Base-by-base conservation (phyloP, 2,329 filamentous ascomycete species). In the Alternaria sp. region DNA sequence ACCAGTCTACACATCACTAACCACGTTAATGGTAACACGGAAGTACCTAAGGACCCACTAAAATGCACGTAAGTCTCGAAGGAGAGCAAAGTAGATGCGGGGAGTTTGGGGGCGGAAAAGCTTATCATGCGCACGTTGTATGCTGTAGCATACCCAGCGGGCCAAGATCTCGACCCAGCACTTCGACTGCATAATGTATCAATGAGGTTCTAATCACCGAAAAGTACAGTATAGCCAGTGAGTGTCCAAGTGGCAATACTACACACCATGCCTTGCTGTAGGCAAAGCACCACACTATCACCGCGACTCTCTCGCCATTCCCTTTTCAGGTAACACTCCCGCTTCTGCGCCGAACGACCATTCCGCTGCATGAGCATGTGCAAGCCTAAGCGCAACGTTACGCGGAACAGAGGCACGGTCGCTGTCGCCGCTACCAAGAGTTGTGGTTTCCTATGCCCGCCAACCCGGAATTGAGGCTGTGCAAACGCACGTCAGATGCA, bases 101-200 rank as follows among this genome's bases (percentile, higher is more conserved):
- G 67, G 65, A 56, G 25, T 51, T 67, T 65, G 67, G 68, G 67
- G 67, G 63, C 67, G 58, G 59, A 53, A 64, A 66, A 59, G 67
- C 61, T 67, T 63, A 62, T 57, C 28, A 57, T 44, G 47, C 56
- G 50, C 57, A 59, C 61, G 43, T 58, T 45, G 63, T 62, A 26
- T 46, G 32, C 59, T 26, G 63, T 62, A 26, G 46, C 45, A 51
- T 26, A 55, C 50, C 59, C 28, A 15, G 49, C 49, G 28, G 15
- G 21, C 6, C 40, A 21, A 15, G 10, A 30, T 17, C 21, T 23
- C 17, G 6, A 12, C 21, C 10, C 13, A 21, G 26, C 26, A 32
- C n/a, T 47, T 23, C 25, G 17, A 21, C 17, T 30, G 25, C 43
- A 56, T 30, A 7, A 30, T 44, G 46, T 25, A 40, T 17, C 44